Base-by-base conservation (phyloP, 2,329 filamentous ascomycete genomes). In the Emmonsia crescens region DNA sequence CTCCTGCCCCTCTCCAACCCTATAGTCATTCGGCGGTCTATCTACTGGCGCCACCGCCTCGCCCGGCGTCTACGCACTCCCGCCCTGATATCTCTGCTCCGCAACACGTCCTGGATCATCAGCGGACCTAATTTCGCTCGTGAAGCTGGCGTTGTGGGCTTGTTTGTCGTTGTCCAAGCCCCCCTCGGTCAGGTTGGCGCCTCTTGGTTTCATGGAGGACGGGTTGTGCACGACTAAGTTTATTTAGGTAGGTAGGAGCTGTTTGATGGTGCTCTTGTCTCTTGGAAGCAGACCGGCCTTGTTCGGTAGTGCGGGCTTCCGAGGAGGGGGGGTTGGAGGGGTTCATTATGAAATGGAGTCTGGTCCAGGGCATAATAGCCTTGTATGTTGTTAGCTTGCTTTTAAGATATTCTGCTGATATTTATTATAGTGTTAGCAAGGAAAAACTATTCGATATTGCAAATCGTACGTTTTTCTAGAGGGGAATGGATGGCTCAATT, bases 101-200 rank as follows among this genome's bases (percentile, higher is more conserved):
- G 82, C 83, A 21, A 73, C 67, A 36, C 83, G 74, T 2, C 78
- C 79, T 2, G 84, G 83, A 66, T 86, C 84, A 48, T 83, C 76
- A 64, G 79, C 71, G 2, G 76, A 75, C 2, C 83, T 83, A 63
- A 85, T 80, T 29, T 83, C 79, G 16, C 73, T 71, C 29, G 69
- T 78, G 69, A 79, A 84, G 67, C 79, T 82, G 40, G 77, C 79
- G 62, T 83, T 83, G 27, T 72, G 67, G 29, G 75, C 74, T 9
- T 70, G 72, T n/a, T n/a, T n/a, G 51, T 74, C 70, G 33, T 70
- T 67, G 31, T 75, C 71, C 62, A 80, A 78, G 0, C 74, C 78
- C 29, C 78, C 79, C 64, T 83, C 80, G 0, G 68, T 77, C 59
- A 84, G 65, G 66, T 83, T 81, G 61, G 71, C 74, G 16, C 82